Evolutionary conservation across 768 basidiomycete genomes (phyloP), one percentile per base, ranked within the genome.

Genomic region (Rhizopogon sp.): DNA sequence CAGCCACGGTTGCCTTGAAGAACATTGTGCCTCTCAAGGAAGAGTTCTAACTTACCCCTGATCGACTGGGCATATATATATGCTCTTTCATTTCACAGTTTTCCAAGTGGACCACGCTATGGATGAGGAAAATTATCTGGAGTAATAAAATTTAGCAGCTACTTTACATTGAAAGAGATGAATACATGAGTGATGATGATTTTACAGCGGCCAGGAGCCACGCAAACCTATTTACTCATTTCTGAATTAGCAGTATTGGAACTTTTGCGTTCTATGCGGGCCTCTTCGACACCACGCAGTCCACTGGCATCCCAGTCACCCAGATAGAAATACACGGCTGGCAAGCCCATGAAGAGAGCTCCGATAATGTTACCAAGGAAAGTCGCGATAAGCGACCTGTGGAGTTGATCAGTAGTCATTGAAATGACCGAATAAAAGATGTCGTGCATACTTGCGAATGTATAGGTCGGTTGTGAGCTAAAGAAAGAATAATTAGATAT

Each of bases 321-420:
- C 5, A 88, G 77, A 61, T 84, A 83, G 70, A 85, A 82, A 63
- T 86, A 87, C 5, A 75, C 70, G 0, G 78, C 84, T 3, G 87
- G 87, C 4, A 88, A 64, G 33, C 74, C 87, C 29, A 89, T 83
- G 42, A 85, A 67, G 33, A 84, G 70, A 7, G 75, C 87, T 1
- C 87, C 87, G 31, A 88, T 71, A 33, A 83, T 76, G 65, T 89
- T 89, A 9, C 87, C 87, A 44, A 88, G 56, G 62, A 77, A 81
- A 2, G 86, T 62, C 1, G 87, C 83, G 61, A 88, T 80, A 33
- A 88, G 64, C 3, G 87, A 88, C 63, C 77, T 78, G 54, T n/a
- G 20, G 39, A 43, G 28, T 20, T 20, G 3, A 17, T 46, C 16
- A 42, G 39, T 2, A 49, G 49, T 9, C 5, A 0, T 47, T 35